Conservation (phyloP, 345 rosid species). For the Gossypium herbaceum region DNA sequence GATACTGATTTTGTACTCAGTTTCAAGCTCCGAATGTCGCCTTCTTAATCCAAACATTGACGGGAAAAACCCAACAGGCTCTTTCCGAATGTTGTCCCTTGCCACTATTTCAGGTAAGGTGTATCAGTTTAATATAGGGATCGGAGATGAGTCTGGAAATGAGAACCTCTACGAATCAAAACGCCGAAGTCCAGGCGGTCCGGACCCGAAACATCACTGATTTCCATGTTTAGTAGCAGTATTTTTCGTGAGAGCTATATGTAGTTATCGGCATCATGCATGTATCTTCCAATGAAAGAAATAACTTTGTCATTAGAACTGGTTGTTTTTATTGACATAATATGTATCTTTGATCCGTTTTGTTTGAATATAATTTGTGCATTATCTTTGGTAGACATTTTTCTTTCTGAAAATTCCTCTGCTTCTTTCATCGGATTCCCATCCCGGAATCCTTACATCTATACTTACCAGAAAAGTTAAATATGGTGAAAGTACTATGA, state of each 20-base stretch:
- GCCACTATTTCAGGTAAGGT: conserved; percentile 6
- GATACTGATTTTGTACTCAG: conserved; percentile 16
- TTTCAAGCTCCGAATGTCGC: conserved; percentile 16
- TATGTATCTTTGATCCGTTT: background rate
- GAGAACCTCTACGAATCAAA: conserved; percentile 10
- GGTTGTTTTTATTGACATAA: background rate
- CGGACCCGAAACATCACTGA: conserved; percentile 25
- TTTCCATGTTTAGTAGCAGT: background rate
- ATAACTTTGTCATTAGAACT: background rate
- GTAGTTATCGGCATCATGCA: background rate
- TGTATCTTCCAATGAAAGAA: background rate
- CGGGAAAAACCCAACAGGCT: conserved; percentile 14
- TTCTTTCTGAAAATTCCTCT: background rate
- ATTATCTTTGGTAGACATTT: background rate
- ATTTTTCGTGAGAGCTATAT: background rate
- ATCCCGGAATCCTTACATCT: too few relatives aligned
- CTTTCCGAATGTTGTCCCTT: conserved; percentile 25
- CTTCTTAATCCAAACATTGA: conserved; percentile 16
- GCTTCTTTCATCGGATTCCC: background rate
- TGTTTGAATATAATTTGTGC: background rate
- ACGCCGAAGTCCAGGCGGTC: conserved; percentile 30
- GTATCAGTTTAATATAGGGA: background rate
- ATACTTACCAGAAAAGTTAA: too few relatives aligned
- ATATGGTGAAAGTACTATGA: too few relatives aligned
- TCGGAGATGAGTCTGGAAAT: background rate